Conservation (phyloP, 371 early-diverging fungal species). For the Dinochytrium kinnereticum region DNA sequence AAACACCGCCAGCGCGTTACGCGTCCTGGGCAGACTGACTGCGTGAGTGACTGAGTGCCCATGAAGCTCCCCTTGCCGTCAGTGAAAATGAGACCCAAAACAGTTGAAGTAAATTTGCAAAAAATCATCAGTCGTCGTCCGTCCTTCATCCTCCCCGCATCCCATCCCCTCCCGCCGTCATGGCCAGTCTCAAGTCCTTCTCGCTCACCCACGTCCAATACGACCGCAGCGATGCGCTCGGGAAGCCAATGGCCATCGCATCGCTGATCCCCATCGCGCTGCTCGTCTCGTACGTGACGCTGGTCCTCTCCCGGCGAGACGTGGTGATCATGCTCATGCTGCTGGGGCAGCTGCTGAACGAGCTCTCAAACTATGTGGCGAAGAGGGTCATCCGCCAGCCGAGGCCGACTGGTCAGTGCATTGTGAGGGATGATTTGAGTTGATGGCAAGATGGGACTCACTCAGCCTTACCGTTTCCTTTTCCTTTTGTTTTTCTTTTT, state of each 20-base stretch:
- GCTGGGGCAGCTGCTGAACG: constrained; percentile 81
- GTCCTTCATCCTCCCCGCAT: too few species aligned
- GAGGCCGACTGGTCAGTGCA: constrained; percentile 76
- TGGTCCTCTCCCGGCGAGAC: constrained; percentile 77
- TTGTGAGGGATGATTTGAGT: not conserved
- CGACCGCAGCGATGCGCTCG: constrained; percentile 57
- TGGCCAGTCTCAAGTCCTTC: constrained; percentile 53
- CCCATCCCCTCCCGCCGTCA: too few species aligned
- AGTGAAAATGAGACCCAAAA: too few species aligned
- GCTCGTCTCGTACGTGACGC: constrained; percentile 78
- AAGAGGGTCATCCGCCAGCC: constrained; percentile 74
- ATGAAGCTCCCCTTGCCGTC: too few species aligned
- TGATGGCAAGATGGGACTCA: too few species aligned
- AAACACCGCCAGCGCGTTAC: too few species aligned
- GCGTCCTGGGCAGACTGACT: too few species aligned
- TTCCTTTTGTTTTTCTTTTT: not conserved
- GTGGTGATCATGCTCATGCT: constrained; percentile 73
- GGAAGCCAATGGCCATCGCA: constrained; percentile 64
- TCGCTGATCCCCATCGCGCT: constrained; percentile 80
- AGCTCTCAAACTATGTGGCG: constrained; percentile 71
- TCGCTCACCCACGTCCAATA: constrained; percentile 79
- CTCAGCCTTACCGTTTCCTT: too few species aligned
- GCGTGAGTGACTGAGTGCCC: too few species aligned
- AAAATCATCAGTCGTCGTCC: too few species aligned
- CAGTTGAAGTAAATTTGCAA: too few species aligned